Evolutionary conservation across 768 basidiomycete genomes (phyloP).

Genomic region (Suillus spraguei): DNA sequence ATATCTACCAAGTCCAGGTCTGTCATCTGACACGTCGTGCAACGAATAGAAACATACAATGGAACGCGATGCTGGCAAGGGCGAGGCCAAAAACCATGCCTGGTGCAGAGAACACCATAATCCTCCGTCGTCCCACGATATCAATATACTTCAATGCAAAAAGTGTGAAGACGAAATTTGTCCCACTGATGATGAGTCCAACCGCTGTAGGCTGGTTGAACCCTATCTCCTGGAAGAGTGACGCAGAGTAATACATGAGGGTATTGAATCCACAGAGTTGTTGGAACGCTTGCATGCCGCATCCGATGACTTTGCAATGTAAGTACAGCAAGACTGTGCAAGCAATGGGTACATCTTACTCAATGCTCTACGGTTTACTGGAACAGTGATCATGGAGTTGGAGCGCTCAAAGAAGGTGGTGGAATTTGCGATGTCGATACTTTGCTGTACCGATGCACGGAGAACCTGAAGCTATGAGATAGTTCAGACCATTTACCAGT

Average conservation of each 20-base stretch:
- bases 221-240: constrained; percentile 78
- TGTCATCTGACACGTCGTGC: not conserved
- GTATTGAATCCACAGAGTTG: constrained; percentile 88
- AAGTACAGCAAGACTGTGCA: not conserved
- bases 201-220: constrained; percentile 84
- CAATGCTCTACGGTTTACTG: constrained; percentile 68
- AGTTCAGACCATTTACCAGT: not conserved
- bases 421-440: constrained; percentile 59
- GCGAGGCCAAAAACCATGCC: constrained; percentile 71
- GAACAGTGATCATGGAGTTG: constrained; percentile 53
- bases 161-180: constrained; percentile 79
- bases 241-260: constrained; percentile 74
- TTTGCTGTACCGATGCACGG: constrained; percentile 58
- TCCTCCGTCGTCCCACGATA: constrained; percentile 65
- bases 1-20: constrained; percentile 42
- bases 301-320: constrained; percentile 58
- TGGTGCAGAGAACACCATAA: constrained; percentile 71
- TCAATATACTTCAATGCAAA: constrained; percentile 73
- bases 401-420: constrained; percentile 63
- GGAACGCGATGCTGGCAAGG: constrained; percentile 66
- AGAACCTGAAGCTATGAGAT: constrained; percentile 54
- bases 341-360: constrained; percentile 45
- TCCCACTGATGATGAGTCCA: constrained; percentile 75
- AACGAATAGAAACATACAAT: constrained; percentile 47
- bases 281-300: constrained; percentile 83